Evolutionary conservation across 2,329 filamentous ascomycete genomes (phyloP).

Genomic region (Talaromyces islandicus): DNA sequence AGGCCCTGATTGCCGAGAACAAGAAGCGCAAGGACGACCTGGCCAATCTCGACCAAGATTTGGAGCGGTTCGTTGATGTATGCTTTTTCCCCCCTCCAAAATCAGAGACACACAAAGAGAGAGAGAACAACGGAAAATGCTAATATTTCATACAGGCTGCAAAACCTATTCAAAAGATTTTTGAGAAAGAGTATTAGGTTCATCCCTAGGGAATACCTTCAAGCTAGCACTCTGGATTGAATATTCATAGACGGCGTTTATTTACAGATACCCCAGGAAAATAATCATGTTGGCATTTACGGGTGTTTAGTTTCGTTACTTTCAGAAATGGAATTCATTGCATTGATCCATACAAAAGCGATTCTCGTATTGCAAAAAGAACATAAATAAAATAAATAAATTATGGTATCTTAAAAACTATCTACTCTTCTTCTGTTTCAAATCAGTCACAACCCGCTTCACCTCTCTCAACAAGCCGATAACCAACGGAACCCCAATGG

Average conservation of each 20-base stretch:
- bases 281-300: neutral
- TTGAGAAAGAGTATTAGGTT: slow-evolving; percentile 61
- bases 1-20: slow-evolving; percentile 66
- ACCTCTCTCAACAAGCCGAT: slow-evolving; percentile 80
- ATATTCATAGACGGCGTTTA: neutral
- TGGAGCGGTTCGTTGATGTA: slow-evolving; percentile 91
- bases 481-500: slow-evolving; percentile 80
- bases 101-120: too few species aligned
- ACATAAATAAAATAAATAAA: neutral
- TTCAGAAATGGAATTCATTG: neutral
- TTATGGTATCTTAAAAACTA: slow-evolving; percentile 2
- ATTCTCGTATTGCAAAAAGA: neutral
- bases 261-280: slow-evolving; percentile 2
- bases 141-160: slow-evolving; percentile 54
- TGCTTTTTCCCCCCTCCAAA: neutral
- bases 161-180: slow-evolving; percentile 79
- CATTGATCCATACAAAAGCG: neutral
- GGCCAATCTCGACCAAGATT: slow-evolving; percentile 80
- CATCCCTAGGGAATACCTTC: neutral
- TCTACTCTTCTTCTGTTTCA: slow-evolving; percentile 21
- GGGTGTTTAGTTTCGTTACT: neutral
- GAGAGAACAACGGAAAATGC: neutral
- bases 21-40: slow-evolving; percentile 92
- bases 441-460: slow-evolving; percentile 44
- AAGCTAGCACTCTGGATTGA: neutral